Conservation (phyloP, 2,329 filamentous ascomycete genomes). For the Aspergillus awamori region DNA sequence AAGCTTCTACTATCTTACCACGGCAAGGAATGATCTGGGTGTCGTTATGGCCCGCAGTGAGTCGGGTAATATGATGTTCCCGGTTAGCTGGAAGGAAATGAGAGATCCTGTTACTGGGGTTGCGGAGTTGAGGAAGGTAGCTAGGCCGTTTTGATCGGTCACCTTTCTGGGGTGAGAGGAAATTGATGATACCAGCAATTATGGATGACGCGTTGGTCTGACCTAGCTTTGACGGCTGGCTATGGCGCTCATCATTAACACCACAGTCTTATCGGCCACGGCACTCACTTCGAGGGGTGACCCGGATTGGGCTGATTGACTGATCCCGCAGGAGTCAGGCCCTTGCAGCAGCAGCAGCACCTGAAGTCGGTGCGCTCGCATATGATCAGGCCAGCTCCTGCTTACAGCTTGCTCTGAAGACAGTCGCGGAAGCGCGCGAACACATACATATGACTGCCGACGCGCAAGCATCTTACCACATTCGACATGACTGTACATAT, state of each 20-base stretch:
- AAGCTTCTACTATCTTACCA: constrained; percentile 92
- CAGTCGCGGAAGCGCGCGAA: neutral
- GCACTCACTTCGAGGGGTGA: neutral
- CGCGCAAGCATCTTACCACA: neutral
- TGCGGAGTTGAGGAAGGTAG: constrained; percentile 85
- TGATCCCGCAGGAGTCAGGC: neutral
- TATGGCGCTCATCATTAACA: no score
- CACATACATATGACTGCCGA: neutral
- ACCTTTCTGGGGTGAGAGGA: neutral
- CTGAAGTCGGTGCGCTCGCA: neutral
- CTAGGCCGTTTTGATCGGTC: constrained; percentile 75
- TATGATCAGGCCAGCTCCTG: neutral
- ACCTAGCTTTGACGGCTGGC: no score
- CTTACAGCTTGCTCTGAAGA: neutral
- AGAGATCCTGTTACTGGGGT: constrained; percentile 76
- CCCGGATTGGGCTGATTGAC: neutral
- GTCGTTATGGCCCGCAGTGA: constrained; percentile 93
- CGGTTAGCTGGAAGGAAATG: constrained; percentile 94
- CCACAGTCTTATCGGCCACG: neutral
- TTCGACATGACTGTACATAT: neutral
- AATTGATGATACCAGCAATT: constrained; percentile 10
- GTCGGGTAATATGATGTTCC: constrained; percentile 85
- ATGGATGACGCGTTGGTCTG: no score
- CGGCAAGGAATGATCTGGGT: constrained; percentile 85
- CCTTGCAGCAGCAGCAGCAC: neutral